Conservation (phyloP, 768 basidiomycete species). For the button mushroom (Agaricus bisporus) region DNA sequence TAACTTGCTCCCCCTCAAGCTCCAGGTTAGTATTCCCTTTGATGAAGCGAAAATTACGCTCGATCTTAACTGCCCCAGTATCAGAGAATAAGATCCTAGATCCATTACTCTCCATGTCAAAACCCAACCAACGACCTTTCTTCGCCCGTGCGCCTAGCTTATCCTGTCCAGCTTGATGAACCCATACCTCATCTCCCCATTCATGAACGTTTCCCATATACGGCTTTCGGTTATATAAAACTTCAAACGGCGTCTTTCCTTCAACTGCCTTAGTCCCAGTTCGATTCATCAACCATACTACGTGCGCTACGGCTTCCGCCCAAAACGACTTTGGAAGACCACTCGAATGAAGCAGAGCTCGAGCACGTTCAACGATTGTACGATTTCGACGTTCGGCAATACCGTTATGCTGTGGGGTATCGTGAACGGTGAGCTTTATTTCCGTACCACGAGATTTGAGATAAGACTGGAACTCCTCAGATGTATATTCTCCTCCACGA, state of each 20-base stretch:
- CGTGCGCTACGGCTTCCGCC: constrained; percentile 28
- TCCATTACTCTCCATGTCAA: constrained; percentile 22
- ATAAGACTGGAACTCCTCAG: constrained; percentile 20
- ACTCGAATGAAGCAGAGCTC: constrained; percentile 24
- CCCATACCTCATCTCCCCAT: constrained; percentile 24
- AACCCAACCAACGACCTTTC: constrained; percentile 30
- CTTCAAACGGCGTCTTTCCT: constrained; percentile 20
- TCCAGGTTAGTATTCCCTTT: constrained; percentile 19
- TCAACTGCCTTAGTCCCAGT: constrained; percentile 19
- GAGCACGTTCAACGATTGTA: constrained; percentile 22
- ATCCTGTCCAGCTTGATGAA: constrained; percentile 9
- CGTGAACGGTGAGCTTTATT: no score
- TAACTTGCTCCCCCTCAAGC: background rate
- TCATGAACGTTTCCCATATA: no score
- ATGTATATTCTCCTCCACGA: constrained; percentile 32
- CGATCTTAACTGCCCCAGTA: constrained; percentile 20
- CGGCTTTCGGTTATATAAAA: constrained; percentile 18
- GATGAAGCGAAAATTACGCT: constrained; percentile 19
- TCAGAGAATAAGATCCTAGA: constrained; percentile 27
- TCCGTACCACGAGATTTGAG: constrained; percentile 24
- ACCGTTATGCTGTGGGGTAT: no score
- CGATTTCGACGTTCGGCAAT: constrained; percentile 28
- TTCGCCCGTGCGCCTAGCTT: constrained; percentile 14
- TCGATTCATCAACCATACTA: constrained; percentile 27
- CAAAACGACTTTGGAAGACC: constrained; percentile 28